Evolutionary conservation across 1,284 basidiomycete genomes (phyloP), one percentile per base, ranked within the genome.

Genomic region (Inonotus obliquus): DNA sequence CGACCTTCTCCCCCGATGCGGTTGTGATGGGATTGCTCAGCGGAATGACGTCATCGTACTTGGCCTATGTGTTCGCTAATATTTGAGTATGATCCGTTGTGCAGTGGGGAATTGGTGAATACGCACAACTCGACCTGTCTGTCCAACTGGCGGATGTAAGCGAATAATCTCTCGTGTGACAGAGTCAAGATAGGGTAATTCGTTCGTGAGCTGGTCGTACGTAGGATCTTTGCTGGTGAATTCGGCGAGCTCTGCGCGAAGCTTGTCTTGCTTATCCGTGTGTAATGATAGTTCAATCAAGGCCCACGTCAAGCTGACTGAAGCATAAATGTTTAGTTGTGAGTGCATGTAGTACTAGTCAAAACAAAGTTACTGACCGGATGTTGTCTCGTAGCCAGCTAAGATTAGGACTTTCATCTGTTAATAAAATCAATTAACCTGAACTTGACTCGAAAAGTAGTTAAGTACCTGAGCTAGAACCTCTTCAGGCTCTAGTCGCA

Each of bases 401-500:
- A 77, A 25, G 21, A 78, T 68, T 17, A 78, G 64, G 0, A 73
- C 65, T 54, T 74, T 77, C 74, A 78, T 74, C 72, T 74, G 6
- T 37, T 49, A 41, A 54, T 32, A 5, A 39, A 59, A n/a, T 37
- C 21, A 19, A 49, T 23, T 1, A 23, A 49, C n/a, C 14, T 25
- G 48, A 49, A 21, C 48, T 25, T 49, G 23, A 25, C 23, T 49
- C 13, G 10, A 23, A 49, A 29, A 6, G n/a, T 25, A 14, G 48
- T 17, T 48, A 29, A 10, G n/a, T 59, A 73, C 75, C 74, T 86
- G 83, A 0, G 86, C 84, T 47, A 86, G 66, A n/a, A 92, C 82
- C 69, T 93, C 91, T 21, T 85, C 83, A 54, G 83, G 77, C 1
- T 82, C 79, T 77, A 92, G 77, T 47, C 74, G 75, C 54, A 82